phyloP scores from a whole-genome alignment of 805 yeast genomes.

The Yarrowia bubula region DNA sequence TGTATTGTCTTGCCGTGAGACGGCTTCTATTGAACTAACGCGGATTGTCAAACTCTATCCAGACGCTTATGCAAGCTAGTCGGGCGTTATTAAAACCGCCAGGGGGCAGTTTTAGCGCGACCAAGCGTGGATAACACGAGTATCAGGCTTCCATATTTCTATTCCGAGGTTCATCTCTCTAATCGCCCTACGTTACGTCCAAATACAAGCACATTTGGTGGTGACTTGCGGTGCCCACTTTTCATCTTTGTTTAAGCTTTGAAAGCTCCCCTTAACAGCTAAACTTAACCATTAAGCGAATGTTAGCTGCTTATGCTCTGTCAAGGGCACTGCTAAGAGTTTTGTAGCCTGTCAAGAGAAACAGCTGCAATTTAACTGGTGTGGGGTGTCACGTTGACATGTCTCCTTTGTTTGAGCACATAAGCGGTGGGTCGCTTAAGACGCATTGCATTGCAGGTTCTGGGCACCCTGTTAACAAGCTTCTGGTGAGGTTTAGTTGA shows the following conservation, averaged over 20 bases:
- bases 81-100: background rate
- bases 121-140: too few relatives aligned
- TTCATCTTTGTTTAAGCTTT: background rate
- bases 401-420: background rate
- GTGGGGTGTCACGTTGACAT: background rate
- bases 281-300: background rate
- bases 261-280: background rate
- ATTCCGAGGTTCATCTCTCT: background rate
- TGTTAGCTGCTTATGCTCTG: too few relatives aligned
- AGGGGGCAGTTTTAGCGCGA: background rate
- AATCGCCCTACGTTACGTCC: background rate
- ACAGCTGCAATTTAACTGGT: background rate
- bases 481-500: too few relatives aligned
- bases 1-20: background rate
- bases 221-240: background rate
- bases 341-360: too few relatives aligned
- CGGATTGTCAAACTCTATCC: background rate
- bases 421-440: background rate
- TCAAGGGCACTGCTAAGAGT: too few relatives aligned
- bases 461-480: too few relatives aligned
- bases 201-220: background rate
- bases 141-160: background rate
- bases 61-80: background rate
- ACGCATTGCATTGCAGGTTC: constrained; percentile 12
- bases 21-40: background rate